A percentile compares a stretch with the other conserved stretches of the same genome.
Evolutionary conservation across 495 filamentous ascomycete genomes (phyloP).

Genomic region (Aspergillus sclerotiicarbonarius): DNA sequence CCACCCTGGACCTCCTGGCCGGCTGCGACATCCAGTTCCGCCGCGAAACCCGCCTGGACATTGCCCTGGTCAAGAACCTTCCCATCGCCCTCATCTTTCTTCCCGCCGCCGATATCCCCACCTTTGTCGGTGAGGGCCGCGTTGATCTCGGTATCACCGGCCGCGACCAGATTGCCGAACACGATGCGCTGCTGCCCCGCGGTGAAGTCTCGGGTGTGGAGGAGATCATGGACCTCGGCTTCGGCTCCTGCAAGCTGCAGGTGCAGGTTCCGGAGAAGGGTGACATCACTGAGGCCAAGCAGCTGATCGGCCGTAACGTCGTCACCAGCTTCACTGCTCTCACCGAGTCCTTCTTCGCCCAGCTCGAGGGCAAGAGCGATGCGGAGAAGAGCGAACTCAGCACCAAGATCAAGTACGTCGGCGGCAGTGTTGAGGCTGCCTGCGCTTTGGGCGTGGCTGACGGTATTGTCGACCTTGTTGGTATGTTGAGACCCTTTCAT

Average conservation of each 20-base stretch:
- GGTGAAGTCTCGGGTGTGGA: slow-evolving; percentile 66
- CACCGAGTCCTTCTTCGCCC: slow-evolving; percentile 74
- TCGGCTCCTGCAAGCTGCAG: slow-evolving; percentile 88
- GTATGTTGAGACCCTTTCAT: slow-evolving; percentile 41
- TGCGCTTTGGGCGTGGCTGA: slow-evolving; percentile 95
- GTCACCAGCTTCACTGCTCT: slow-evolving; percentile 92
- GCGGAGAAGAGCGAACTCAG: slow-evolving; percentile 34
- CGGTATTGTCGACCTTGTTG: slow-evolving; percentile 96
- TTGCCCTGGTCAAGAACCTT: slow-evolving; percentile 92
- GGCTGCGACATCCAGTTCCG: slow-evolving; percentile 96
- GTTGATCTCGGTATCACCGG: slow-evolving; percentile 96
- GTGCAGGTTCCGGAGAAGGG: slow-evolving; percentile 94
- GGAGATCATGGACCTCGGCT: slow-evolving; percentile 83
- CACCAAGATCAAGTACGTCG: slow-evolving; percentile 84
- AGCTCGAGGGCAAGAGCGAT: slow-evolving; percentile 66
- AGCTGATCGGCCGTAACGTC: slow-evolving; percentile 90
- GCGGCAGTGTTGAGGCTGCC: slow-evolving; percentile 94
- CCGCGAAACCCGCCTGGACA: slow-evolving; percentile 89
- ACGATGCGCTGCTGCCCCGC: slow-evolving; percentile 65
- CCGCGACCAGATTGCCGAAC: slow-evolving; percentile 86
- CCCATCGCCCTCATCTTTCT: slow-evolving; percentile 96
- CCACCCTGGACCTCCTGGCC: slow-evolving; percentile 80
- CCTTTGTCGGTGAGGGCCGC: slow-evolving; percentile 90
- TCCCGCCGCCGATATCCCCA: slow-evolving; percentile 93
- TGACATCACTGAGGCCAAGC: slow-evolving; percentile 59